A percentile compares a stretch with the other conserved stretches of the same genome.
Evolutionary conservation across 2,329 filamentous ascomycete genomes (phyloP).

Genomic region (Malbranchea cinnamomea): DNA sequence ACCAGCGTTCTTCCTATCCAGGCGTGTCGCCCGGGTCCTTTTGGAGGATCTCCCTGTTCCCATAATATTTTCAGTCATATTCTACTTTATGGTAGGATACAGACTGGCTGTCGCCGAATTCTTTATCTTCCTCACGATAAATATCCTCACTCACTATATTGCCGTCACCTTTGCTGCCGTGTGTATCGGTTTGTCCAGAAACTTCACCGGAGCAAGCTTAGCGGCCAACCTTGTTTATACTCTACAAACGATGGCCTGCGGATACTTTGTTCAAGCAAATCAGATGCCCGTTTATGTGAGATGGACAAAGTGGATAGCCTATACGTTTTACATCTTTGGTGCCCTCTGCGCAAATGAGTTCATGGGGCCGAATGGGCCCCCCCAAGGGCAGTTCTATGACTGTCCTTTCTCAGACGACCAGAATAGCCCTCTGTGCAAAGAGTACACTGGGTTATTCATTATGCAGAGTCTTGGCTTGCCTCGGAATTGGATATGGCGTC

Average conservation of each 20-base stretch:
- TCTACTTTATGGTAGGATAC: conserved; percentile 68
- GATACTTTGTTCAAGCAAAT: conserved; percentile 60
- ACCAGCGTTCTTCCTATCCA: conserved; percentile 53
- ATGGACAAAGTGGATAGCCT: conserved; percentile 48
- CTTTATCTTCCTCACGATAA: conserved; percentile 55
- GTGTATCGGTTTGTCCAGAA: conserved; percentile 49
- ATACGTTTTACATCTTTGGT: conserved; percentile 47
- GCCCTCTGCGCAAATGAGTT: conserved; percentile 62
- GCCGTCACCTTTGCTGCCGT: conserved; percentile 56
- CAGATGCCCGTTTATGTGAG: conserved; percentile 63
- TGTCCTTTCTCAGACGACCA: conserved; percentile 51
- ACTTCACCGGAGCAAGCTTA: conserved; percentile 56
- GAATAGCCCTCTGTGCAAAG: conserved; percentile 48
- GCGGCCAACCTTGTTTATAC: conserved; percentile 61
- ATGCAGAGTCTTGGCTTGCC: conserved; percentile 56
- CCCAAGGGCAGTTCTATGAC: conserved; percentile 51
- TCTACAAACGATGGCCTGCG: conserved; percentile 58
- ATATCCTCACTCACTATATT: conserved; percentile 57
- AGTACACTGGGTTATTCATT: conserved; percentile 56
- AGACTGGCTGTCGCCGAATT: conserved; percentile 48
- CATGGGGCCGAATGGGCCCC: conserved; percentile 19
- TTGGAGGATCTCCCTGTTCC: conserved; percentile 62
- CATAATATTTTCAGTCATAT: conserved; percentile 53
- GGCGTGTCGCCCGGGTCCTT: conserved; percentile 51
- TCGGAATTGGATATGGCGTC: conserved; percentile 49